Percentiles rank a stretch among this genome's conserved stretches.
Evolutionary conservation across 805 yeast species (phyloP).

Genomic region (Wickerhamiella azyma): DNA sequence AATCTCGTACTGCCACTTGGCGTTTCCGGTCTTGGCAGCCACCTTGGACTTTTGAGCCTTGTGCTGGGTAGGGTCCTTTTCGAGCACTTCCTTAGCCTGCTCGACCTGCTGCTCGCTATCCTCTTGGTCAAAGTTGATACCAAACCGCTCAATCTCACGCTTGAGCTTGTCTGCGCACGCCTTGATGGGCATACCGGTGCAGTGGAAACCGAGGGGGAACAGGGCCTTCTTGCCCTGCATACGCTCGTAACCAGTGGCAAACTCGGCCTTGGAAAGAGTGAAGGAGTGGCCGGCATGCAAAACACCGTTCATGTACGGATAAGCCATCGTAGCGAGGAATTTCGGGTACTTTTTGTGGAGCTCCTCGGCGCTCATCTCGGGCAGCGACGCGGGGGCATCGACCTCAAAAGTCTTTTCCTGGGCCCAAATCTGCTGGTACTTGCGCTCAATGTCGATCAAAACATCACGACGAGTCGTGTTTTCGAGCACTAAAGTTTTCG

Average conservation of each 20-base stretch:
- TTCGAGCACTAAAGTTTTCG: conserved; percentile 23
- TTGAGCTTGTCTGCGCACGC: conserved; percentile 91
- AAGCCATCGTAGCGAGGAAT: conserved; percentile 87
- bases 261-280: conserved; percentile 88
- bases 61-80: conserved; percentile 80
- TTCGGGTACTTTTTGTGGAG: conserved; percentile 72
- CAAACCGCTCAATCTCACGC: conserved; percentile 86
- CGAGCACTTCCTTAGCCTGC: conserved; percentile 25
- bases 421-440: conserved; percentile 76
- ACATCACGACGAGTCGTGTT: conserved; percentile 92
- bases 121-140: conserved; percentile 52
- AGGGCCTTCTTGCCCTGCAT: conserved; percentile 85
- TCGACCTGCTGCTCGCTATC: conserved; percentile 26
- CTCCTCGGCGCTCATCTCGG: conserved; percentile 49
- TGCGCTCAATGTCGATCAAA: conserved; percentile 73
- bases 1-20: conserved; percentile 89
- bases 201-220: conserved; percentile 95
- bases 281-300: conserved; percentile 96
- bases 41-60: conserved; percentile 89
- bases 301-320: conserved; percentile 98
- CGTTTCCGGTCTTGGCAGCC: conserved; percentile 83
- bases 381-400: conserved; percentile 60
- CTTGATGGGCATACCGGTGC: conserved; percentile 96
- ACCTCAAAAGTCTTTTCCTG: conserved; percentile 76
- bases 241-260: conserved; percentile 84